Percentiles rank a stretch among this genome's conserved stretches.
Conservation (phyloP, 768 basidiomycete genomes). For the Sutorius australiensis region DNA sequence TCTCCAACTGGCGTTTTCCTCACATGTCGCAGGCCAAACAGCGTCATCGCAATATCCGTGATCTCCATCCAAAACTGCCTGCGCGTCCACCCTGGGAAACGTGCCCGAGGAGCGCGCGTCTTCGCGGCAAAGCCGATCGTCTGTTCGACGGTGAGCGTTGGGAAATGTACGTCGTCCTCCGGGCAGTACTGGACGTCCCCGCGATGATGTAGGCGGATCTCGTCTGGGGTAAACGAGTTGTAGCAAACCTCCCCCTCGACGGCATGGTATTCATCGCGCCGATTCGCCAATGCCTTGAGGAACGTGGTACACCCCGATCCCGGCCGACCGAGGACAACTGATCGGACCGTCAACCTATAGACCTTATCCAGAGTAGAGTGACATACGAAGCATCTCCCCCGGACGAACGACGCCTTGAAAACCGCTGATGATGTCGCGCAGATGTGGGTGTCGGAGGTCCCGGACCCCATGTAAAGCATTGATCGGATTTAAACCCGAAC, state of each 20-base stretch:
- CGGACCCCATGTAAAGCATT: constrained; percentile 42
- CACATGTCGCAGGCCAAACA: constrained; percentile 76
- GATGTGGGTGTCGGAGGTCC: constrained; percentile 52
- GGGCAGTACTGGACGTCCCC: constrained; percentile 82
- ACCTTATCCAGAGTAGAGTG: neutral
- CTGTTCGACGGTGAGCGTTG: constrained; percentile 75
- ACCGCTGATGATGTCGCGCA: constrained; percentile 50
- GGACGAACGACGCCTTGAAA: constrained; percentile 57
- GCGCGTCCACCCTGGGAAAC: constrained; percentile 42
- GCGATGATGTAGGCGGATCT: constrained; percentile 61
- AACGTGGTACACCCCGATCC: constrained; percentile 84
- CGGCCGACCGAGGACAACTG: constrained; percentile 83
- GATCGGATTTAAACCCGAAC: constrained; percentile 56
- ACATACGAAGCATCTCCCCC: constrained; percentile 69
- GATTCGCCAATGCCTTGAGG: constrained; percentile 78
- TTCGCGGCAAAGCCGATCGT: constrained; percentile 68
- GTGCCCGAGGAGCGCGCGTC: constrained; percentile 61
- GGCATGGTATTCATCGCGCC: constrained; percentile 59
- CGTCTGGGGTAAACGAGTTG: constrained; percentile 64
- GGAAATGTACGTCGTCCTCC: constrained; percentile 84
- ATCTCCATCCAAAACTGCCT: constrained; percentile 15
- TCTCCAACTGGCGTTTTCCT: constrained; percentile 77
- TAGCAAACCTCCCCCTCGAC: constrained; percentile 73
- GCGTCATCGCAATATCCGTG: constrained; percentile 51
- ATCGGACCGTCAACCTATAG: neutral